Base-by-base conservation (phyloP, 1,284 basidiomycete genomes). In the Marasmius oreades region DNA sequence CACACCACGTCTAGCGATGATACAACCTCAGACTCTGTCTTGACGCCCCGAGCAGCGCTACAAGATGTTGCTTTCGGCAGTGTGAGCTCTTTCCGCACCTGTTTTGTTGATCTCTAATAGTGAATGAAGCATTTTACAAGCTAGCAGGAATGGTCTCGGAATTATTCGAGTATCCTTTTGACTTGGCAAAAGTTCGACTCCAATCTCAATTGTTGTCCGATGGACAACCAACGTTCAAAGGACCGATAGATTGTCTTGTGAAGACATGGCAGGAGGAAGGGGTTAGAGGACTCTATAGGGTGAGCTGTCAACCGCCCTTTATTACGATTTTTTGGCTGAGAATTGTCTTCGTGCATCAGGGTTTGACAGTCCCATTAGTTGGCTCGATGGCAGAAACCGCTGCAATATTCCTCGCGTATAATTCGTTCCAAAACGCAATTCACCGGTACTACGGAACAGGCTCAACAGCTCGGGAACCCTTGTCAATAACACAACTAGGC, bases 341-440 rank as follows among this genome's bases (percentile, higher is more conserved):
- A 52, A 26, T n/a, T n/a, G n/a, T n/a, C n/a, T n/a, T n/a, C n/a
- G n/a, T 34, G 48, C 45, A 59, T 24, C 62, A 95, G 92, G 93
- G 93, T 53, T 76, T 96, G 1, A 91, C 92, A 5, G 92, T 92
- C 61, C 93, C 95, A 1, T 82, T 97, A 18, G 80, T 91, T 1
- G 94, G 93, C 7, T 90, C 93, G n/a, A 93, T 94, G 79, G 84
- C 84, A 31, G 93, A 97, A 73, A 96, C 95, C 65, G 93, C 94
- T 5, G 82, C 83, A 3, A 77, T 95, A 37, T 97, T 97, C 72
- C 76, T 95, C 54, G 78, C 88, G 1, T 95, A 96, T 69, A 88
- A 87, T 58, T 86, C 90, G 66, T 77, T 92, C 22, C 89, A 95
- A 72, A 79, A 80, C 57, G 68, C 82, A 28, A 83, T 94, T 48